Evolutionary conservation across 1,284 basidiomycete species (phyloP), one percentile per base, ranked within the genome.

Genomic region (Heterobasidion occidentale): DNA sequence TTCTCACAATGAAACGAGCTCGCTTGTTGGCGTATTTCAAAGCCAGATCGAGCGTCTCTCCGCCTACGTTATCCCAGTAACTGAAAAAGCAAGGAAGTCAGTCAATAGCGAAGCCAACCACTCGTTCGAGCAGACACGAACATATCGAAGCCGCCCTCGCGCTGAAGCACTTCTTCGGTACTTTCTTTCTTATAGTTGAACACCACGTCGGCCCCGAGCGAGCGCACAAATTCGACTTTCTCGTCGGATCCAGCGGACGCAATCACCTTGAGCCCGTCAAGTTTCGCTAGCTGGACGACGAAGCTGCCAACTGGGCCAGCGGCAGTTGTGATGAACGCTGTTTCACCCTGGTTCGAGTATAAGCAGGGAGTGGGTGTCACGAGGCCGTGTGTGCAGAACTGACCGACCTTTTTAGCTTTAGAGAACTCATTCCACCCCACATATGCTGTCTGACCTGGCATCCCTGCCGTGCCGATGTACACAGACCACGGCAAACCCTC

Each of bases 41-140:
- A 0, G 79, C 80, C 38, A 77, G 71, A 51, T 88, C 83, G 15
- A 88, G 74, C 4, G 79, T 81, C 59, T 83, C 77, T 0, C 88
- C 88, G 2, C 89, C 87, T 54, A 87, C 84, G 65, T 79, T 76
- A 59, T 79, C 75, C 70, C 75, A 78, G 60, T 71, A 77, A 20
- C 79, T 81, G 53, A 34, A 2, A 42, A n/a, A 12, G n/a, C 38
- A 42, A 7, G 7, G 6, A 42, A 12, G 38, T 42, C 38, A 42
- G 38, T 3, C 6, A 42, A 9, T 42, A 42, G n/a, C 11, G n/a
- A 11, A 42, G 7, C 2, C 11, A 42, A n/a, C 11, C 2, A 42
- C 38, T 2, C 38, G 38, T 11, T 11, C 12, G 7, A 42, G 38
- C 3, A n/a, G 4, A n/a, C 38, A 42, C 38, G 38, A 11, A 47